These are phyloP conservation scores for Mycena crocata DNA, from an alignment of 768 basidiomycete genomes.

Conservation along the genomic window DNA sequence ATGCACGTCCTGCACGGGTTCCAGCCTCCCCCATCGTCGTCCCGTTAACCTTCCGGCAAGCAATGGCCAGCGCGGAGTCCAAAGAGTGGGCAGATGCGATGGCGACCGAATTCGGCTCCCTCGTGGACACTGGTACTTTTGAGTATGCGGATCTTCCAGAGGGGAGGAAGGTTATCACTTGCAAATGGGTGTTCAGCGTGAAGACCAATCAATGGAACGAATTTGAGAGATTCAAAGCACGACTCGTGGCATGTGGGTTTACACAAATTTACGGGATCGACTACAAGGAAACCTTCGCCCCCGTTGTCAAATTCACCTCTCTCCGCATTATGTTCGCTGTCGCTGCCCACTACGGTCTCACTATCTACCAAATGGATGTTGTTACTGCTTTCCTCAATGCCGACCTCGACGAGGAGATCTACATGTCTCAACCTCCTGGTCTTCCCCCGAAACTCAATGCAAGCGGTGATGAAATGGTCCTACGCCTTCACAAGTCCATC, in stretches of 20 bases:
- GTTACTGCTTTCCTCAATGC: constrained; percentile 4
- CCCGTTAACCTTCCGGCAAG: constrained; percentile 3
- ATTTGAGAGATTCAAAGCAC: constrained; percentile 8
- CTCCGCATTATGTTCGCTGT: constrained; percentile 1
- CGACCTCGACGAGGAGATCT: constrained; percentile 6
- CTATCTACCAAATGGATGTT: constrained; percentile 1
- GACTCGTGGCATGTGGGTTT: background rate
- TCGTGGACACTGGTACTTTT: background rate
- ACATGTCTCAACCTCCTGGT: constrained; percentile 8
- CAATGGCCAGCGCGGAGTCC: background rate
- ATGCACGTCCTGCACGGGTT: background rate
- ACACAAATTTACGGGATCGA: background rate
- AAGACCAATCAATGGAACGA: background rate
- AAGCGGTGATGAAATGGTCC: background rate
- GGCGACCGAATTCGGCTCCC: background rate
- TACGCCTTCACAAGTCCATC: background rate
- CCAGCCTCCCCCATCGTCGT: background rate
- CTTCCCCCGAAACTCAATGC: constrained; percentile 12
- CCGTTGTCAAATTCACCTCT: constrained; percentile 5
- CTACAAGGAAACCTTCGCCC: background rate
- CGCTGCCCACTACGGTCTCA: background rate
- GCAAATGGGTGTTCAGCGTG: constrained; percentile 7
- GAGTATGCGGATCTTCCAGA: constrained; percentile 1
- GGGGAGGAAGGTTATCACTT: background rate
- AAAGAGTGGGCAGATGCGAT: constrained; percentile 1